Percentiles rank a stretch among this genome's conserved stretches.
Evolutionary conservation across 257 asterid genomes (phyloP).

Genomic region (Fraxinus quadrangulata): DNA sequence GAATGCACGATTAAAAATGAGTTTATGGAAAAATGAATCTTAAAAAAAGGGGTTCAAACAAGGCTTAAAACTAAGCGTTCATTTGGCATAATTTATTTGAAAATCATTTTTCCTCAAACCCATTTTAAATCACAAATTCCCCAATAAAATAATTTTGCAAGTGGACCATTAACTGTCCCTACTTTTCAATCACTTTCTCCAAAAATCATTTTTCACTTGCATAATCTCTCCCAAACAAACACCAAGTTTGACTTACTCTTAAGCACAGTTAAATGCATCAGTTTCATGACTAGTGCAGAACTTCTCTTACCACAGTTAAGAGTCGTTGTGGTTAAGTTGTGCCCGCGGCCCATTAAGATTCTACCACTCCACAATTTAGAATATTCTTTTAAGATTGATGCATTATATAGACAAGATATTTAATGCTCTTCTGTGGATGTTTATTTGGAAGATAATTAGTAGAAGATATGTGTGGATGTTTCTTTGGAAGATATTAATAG

Average conservation of each 20-base stretch:
- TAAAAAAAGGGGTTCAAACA: too few relatives aligned
- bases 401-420: neutral
- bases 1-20: too few relatives aligned
- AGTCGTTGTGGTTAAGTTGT: neutral
- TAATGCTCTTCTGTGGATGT: neutral
- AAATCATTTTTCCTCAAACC: too few relatives aligned
- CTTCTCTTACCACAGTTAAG: constrained; percentile 1
- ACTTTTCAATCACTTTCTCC: too few relatives aligned
- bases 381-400: neutral
- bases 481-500: neutral
- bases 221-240: too few relatives aligned
- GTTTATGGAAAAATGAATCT: too few relatives aligned
- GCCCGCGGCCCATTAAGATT: neutral
- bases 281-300: neutral
- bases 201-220: too few relatives aligned
- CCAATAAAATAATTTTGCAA: too few relatives aligned
- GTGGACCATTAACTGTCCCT: too few relatives aligned
- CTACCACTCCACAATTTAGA: neutral
- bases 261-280: neutral
- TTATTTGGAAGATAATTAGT: neutral
- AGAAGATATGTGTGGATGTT: neutral
- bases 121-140: too few relatives aligned
- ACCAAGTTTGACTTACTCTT: neutral
- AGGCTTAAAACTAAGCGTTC: too few relatives aligned
- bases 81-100: too few relatives aligned